These are phyloP conservation scores for Fusarium zealandicum DNA, from an alignment of 2,329 filamentous ascomycete genomes.

Conservation along the genomic window DNA sequence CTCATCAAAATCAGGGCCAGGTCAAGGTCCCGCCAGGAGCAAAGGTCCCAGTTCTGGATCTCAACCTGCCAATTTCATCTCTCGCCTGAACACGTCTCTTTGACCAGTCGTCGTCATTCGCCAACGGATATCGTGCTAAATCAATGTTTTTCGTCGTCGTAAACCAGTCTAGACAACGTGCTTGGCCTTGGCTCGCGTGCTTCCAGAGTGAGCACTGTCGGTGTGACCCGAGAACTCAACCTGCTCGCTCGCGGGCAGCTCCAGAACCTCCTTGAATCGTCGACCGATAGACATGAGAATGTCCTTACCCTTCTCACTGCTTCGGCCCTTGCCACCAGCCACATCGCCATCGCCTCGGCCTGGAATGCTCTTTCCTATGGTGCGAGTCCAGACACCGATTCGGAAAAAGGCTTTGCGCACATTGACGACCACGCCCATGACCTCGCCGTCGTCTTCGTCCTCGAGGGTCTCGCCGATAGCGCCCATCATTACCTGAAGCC, in stretches of 20 bases:
- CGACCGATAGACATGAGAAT: constrained; percentile 84
- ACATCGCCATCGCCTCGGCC: constrained; percentile 76
- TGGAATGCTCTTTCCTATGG: constrained; percentile 83
- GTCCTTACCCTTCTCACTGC: constrained; percentile 82
- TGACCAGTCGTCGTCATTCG: constrained; percentile 18
- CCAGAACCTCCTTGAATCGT: constrained; percentile 91
- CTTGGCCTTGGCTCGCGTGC: constrained; percentile 95
- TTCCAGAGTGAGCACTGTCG: constrained; percentile 90
- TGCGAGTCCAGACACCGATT: constrained; percentile 96
- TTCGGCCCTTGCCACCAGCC: constrained; percentile 79
- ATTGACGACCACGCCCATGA: constrained; percentile 99
- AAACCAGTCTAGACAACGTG: constrained; percentile 71
- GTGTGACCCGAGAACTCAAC: constrained; percentile 98
- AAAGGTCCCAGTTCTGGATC: constrained; percentile 9
- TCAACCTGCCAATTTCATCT: constrained; percentile 18
- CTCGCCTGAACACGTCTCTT: constrained; percentile 19
- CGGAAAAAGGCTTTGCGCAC: constrained; percentile 98
- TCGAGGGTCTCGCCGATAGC: constrained; percentile 98
- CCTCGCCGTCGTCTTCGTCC: constrained; percentile 90
- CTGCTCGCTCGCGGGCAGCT: constrained; percentile 75
- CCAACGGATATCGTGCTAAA: constrained; percentile 40
- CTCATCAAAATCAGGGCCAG: constrained; percentile 32
- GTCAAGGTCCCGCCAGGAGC: constrained; percentile 18
- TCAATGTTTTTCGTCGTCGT: constrained; percentile 33
- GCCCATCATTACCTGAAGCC: constrained; percentile 95